Base-by-base conservation (phyloP, 2,329 filamentous ascomycete genomes). In the Bipolaris gigantea region DNA sequence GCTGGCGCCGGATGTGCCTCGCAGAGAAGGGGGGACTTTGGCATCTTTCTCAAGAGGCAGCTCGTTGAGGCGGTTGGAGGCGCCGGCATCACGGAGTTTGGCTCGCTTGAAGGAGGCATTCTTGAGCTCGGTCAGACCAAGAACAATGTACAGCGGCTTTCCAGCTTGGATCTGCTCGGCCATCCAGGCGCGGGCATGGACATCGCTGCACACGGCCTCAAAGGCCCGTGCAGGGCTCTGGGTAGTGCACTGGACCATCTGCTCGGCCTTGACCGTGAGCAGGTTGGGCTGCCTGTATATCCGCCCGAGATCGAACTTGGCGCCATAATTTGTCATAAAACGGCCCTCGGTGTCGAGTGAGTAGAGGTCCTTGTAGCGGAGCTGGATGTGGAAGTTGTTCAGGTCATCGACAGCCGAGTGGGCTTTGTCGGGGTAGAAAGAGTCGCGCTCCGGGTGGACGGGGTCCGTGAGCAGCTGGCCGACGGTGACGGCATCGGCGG, bases 321-420 rank as follows among this genome's bases (percentile, higher is more conserved):
- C 70, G 57, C 72, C 72, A 60, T 73, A 74, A 54, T 72, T 73
- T 53, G 67, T 64, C 55, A 70, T 68, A 63, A 74, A 74, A 33
- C 72, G 69, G 48, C 72, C 72, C 52, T 74, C 71, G 25, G 61
- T 57, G 53, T 74, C 72, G 52, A 73, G 62, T 27, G 69, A 71
- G 60, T 73, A 74, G 38, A 74, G 39, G 30, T 74, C 72, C 45
- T 70, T 72, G 66, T 74, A 74, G 25, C 72, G 70, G 27, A 73
- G 67, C 54, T 74, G 70, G 50, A 74, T 74, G 59, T 73, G 69
- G 59, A 71, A 73, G 59, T 74, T 70, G 48, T 74, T 74, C 56
- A 74, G 66, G 25, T 72, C 70, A 59, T 74, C 72, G 59, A 74
- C 57, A 36, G 65, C 62, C 32, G 62, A 66, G 52, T 71, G 68